These are phyloP conservation scores for Marchantia polymorpha DNA, from an alignment of 225 moss, liverwort and hornwort genomes.

Conservation along the genomic window DNA sequence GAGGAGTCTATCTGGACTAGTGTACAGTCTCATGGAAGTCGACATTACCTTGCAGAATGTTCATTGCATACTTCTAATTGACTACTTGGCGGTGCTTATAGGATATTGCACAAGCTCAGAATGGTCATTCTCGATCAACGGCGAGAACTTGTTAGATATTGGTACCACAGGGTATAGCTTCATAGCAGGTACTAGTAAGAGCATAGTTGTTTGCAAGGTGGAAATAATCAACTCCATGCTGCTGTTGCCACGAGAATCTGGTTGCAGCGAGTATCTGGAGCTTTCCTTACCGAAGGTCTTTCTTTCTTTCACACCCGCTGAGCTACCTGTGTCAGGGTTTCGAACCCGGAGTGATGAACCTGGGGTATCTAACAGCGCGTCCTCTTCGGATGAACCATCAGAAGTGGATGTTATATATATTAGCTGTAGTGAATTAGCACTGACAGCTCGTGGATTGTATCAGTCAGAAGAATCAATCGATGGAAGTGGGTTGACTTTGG, in stretches of 20 bases:
- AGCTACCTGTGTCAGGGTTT: conserved; percentile 5
- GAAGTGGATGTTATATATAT: conserved; percentile 38
- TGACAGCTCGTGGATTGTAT: conserved; percentile 48
- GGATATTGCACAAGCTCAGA: conserved; percentile 66
- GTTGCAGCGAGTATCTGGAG: conserved; percentile 56
- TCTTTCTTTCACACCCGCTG: conserved; percentile 38
- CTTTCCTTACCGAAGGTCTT: conserved; percentile 51
- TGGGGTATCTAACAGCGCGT: conserved; percentile 3
- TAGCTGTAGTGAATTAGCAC: conserved; percentile 55
- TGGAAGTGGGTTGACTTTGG: conserved; percentile 40
- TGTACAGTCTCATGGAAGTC: conserved; percentile 52
- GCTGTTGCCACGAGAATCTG: conserved; percentile 50
- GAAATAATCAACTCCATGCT: conserved; percentile 66
- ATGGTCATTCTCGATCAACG: conserved; percentile 50
- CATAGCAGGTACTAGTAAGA: conserved; percentile 28
- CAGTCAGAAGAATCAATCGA: conserved; percentile 18
- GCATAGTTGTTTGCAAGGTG: conserved; percentile 49
- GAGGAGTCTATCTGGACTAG: conserved; percentile 23
- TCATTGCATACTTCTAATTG: conserved; percentile 61
- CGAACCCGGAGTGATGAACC: conserved; percentile 8
- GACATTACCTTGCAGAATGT: conserved; percentile 55
- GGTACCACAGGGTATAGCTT: background rate
- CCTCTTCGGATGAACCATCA: background rate
- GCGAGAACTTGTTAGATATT: conserved; percentile 26
- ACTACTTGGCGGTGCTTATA: conserved; percentile 79